Percentiles rank a stretch among this genome's conserved stretches.
Evolutionary conservation across 371 early-diverging fungal species (phyloP).

Genomic region (Mucor piriformis): DNA sequence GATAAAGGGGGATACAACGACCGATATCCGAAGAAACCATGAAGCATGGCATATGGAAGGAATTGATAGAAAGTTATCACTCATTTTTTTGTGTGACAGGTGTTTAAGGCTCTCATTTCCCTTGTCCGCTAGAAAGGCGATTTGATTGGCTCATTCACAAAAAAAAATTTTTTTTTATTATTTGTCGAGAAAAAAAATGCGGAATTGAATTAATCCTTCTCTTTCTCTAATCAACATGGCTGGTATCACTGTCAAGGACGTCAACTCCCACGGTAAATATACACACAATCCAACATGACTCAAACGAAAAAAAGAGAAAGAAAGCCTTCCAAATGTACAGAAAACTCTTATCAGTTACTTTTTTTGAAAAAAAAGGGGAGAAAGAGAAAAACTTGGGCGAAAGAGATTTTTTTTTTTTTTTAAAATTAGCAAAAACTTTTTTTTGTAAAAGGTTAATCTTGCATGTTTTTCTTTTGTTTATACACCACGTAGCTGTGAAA

Average conservation of each 20-base stretch:
- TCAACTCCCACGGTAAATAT: conserved; percentile 77
- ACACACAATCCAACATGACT: not conserved
- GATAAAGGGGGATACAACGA: no score
- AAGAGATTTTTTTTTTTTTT: not conserved
- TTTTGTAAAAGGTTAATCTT: no score
- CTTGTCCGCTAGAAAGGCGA: not conserved
- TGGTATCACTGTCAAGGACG: conserved; percentile 97
- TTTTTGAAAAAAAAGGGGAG: not conserved
- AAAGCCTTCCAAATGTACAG: no score
- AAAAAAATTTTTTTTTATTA: conserved; percentile 19
- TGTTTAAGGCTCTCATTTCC: not conserved
- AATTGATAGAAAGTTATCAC: no score
- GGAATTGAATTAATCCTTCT: conserved; percentile 26
- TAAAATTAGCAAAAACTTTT: no score
- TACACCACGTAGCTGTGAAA: no score
- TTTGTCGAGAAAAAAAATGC: conserved; percentile 13
- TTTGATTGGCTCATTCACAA: not conserved
- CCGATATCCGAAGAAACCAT: no score
- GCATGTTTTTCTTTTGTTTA: no score
- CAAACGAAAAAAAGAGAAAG: no score
- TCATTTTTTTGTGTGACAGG: not conserved
- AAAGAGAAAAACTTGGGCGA: not conserved
- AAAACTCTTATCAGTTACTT: no score
- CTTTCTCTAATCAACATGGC: conserved; percentile 41
- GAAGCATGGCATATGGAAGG: no score